Base-by-base conservation (phyloP, 805 yeast genomes). In the Yamadazyma paraphyllophila region DNA sequence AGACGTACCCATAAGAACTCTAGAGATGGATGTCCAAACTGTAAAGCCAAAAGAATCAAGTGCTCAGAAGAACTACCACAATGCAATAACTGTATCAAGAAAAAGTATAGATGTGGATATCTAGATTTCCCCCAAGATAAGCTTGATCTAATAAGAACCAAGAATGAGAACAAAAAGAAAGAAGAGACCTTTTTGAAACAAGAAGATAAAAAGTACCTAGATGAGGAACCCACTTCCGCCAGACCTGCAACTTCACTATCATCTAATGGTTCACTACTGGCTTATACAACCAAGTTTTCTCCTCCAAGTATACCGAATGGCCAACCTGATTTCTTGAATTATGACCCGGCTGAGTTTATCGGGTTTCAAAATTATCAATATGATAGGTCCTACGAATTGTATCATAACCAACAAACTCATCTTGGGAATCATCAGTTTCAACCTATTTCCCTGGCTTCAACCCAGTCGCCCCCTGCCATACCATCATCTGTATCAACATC, bases 1-100 rank as follows among this genome's bases (percentile, higher is more conserved):
- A 59, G 69, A 62, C 67, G 64, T 55, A 65, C 65, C 49, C 73
- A 52, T 52, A 73, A 54, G 49, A 73, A 57, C 44, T 62, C 67
- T 2, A 57, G 72, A 36, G 76, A 71, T 54, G 67, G 75, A 8
- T 71, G 76, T 45, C 75, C 76, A 6, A 71, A 71, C 53, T 71
- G 76, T 55, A 65, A 69, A 41, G 63, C 66, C 15, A 70, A 66
- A 46, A 56, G 76, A 50, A 69, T 71, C 55, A 71, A 71, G 47
- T 71, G 76, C 45, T 53, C 69, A 2, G 76, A 71, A 46, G 75
- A 71, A 44, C 60, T 71, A 11, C 76, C 76, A 7, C 53, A 65
- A 13, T 71, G 76, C 45, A 53, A 43, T 15, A 70, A 71, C 50
- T 71, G 76, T 51, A 46, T 63, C 13, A 66, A 66, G 49, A 71